Evolutionary conservation across 2,329 filamentous ascomycete genomes (phyloP).

Genomic region (Aspergillus awamori): DNA sequence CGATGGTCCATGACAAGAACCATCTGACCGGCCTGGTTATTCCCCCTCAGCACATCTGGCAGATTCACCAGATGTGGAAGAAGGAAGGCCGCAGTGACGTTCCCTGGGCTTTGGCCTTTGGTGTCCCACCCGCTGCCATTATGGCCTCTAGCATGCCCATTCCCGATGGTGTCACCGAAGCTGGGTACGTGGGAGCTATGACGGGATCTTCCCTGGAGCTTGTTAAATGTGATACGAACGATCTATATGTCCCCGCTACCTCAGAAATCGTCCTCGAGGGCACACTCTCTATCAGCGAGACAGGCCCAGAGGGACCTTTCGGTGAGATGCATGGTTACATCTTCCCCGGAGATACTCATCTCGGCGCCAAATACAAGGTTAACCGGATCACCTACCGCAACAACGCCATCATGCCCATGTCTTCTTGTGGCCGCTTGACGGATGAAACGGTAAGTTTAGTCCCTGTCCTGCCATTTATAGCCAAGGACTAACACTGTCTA

Average conservation of each 20-base stretch:
- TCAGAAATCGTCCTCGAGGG: slow-evolving; percentile 58
- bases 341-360: slow-evolving; percentile 46
- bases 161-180: slow-evolving; percentile 54
- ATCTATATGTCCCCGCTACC: slow-evolving; percentile 53
- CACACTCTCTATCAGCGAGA: slow-evolving; percentile 49
- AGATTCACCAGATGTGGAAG: slow-evolving; percentile 53
- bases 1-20: slow-evolving; percentile 52
- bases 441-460: slow-evolving; percentile 47
- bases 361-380: slow-evolving; percentile 48
- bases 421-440: slow-evolving; percentile 44
- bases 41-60: slow-evolving; percentile 51
- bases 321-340: slow-evolving; percentile 53
- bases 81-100: slow-evolving; percentile 47
- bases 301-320: slow-evolving; percentile 52
- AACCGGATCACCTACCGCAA: slow-evolving; percentile 53
- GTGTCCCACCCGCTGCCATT: slow-evolving; percentile 54
- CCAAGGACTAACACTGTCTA: slow-evolving; percentile 5
- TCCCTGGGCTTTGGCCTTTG: slow-evolving; percentile 53
- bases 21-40: slow-evolving; percentile 49
- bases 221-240: slow-evolving; percentile 57
- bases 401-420: slow-evolving; percentile 54
- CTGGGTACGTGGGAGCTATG: slow-evolving; percentile 54
- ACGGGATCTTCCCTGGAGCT: slow-evolving; percentile 50
- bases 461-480: background rate
- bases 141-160: slow-evolving; percentile 55